Evolutionary conservation across 441 rosid species (phyloP), one percentile per base, ranked within the genome.

Genomic region (Monsonia emarginata): DNA sequence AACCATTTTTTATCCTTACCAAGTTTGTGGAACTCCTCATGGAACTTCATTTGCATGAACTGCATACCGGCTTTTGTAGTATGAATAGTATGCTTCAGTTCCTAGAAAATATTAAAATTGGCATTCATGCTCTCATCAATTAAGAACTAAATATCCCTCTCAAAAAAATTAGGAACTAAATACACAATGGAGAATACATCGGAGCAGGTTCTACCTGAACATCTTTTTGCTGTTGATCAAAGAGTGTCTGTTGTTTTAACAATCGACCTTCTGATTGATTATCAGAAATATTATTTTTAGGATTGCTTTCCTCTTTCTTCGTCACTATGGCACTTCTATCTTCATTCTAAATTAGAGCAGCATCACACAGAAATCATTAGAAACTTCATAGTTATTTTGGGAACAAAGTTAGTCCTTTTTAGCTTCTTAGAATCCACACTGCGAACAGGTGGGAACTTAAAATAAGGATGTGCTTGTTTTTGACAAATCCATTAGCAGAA

Each of bases 1-100:
- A 36, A 61, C 19, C 8, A 19, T 66, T 66, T 68, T n/a, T 63
- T 34, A 57, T 56, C 54, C 64, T 61, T 83, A 90, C 98, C 96
- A 57, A 90, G 87, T 76, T 77, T 83, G 78, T 77, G 83, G 66
- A 89, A 85, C 76, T 90, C 98, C 81, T 94, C 90, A 13, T 81
- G 88, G 73, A 89, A 83, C 68, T 89, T 87, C 85, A 78, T 85
- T 79, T 88, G 96, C 81, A 94, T 85, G 73, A 75, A 85, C 64
- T 89, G 90, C 85, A 94, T 86, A 16, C 96, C 98, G 70, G 91
- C 85, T 81, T 85, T 94, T 70, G 97, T 86, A 69, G 85, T 74
- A 70, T 74, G 75, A 60, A 89, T 81, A 38, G 82, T 76, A 66
- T 81, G 85, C 76, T 84, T 89, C 70, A 94, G 65, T 70, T 86